phyloP scores from a whole-genome alignment of 2,329 filamentous ascomycete species.

The Xylariales sp. region DNA sequence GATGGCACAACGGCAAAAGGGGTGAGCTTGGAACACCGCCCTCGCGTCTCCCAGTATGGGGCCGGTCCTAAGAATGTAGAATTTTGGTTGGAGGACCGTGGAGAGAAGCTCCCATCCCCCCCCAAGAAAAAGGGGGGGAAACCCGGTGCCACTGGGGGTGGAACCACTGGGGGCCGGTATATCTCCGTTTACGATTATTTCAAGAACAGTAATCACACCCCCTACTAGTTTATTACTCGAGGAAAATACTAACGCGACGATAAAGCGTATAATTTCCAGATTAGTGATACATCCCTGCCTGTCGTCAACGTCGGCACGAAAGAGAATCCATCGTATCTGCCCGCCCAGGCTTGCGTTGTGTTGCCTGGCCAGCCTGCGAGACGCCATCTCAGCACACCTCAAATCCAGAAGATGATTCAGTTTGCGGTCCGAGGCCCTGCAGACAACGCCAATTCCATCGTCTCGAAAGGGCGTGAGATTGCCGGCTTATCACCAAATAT shows the following conservation, averaged over 20 bases:
- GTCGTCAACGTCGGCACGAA: slow-evolving; percentile 70
- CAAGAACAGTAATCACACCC: slow-evolving; percentile 20
- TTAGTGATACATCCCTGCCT: slow-evolving; percentile 49
- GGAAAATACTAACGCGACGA: slow-evolving; percentile 2
- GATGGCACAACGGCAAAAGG: slow-evolving; percentile 2
- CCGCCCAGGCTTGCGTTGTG: slow-evolving; percentile 67
- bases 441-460: slow-evolving; percentile 67
- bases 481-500: slow-evolving; percentile 58
- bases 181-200: slow-evolving; percentile 35
- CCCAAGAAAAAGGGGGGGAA: slow-evolving; percentile 38
- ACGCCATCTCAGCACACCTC: slow-evolving; percentile 60
- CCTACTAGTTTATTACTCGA: not conserved
- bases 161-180: slow-evolving; percentile 13
- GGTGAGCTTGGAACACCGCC: not conserved
- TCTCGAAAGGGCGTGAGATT: slow-evolving; percentile 58
- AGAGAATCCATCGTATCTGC: slow-evolving; percentile 66
- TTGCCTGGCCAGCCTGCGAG: slow-evolving; percentile 66
- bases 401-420: slow-evolving; percentile 69
- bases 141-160: not conserved
- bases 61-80: slow-evolving; percentile 60
- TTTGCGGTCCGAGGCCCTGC: slow-evolving; percentile 69
- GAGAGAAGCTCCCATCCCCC: slow-evolving; percentile 18
- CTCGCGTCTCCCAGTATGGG: not conserved
- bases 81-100: slow-evolving; percentile 59
- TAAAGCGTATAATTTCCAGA: slow-evolving; percentile 7